A percentile compares a stretch with the other conserved stretches of the same genome.
Evolutionary conservation across 2,329 filamentous ascomycete genomes (phyloP).

Genomic region (Calonectria hawksworthii): DNA sequence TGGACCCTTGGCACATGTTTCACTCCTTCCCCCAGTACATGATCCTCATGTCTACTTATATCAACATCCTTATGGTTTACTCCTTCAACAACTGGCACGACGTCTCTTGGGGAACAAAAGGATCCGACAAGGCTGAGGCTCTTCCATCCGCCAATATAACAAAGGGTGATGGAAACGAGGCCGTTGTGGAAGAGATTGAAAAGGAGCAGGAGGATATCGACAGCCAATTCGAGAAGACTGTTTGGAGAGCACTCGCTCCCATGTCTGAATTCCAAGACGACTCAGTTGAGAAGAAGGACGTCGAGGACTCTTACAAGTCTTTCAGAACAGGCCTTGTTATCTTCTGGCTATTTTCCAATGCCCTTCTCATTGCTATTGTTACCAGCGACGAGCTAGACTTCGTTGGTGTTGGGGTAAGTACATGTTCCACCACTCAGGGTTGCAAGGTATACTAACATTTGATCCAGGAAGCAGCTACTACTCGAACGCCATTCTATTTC

Average conservation of each 20-base stretch:
- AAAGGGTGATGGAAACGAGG: conserved; percentile 13
- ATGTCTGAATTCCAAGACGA: neutral
- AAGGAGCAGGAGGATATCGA: conserved; percentile 19
- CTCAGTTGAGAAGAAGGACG: neutral
- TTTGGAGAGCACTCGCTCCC: conserved; percentile 6
- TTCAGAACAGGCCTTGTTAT: conserved; percentile 12
- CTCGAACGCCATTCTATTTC: conserved; percentile 88
- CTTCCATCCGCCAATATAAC: conserved; percentile 6
- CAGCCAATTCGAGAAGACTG: conserved; percentile 19
- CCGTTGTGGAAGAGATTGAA: conserved; percentile 13
- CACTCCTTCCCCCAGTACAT: conserved; percentile 17
- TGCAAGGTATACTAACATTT: neutral
- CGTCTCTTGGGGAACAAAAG: conserved; percentile 16
- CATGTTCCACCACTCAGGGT: no score
- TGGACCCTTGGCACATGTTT: conserved; percentile 23
- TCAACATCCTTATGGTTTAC: conserved; percentile 21
- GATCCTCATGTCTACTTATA: conserved; percentile 16
- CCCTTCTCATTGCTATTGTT: neutral
- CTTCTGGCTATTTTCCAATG: conserved; percentile 14
- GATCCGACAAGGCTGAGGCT: conserved; percentile 10
- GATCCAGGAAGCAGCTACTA: conserved; percentile 53
- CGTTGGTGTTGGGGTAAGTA: conserved; percentile 9
- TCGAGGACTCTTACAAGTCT: conserved; percentile 18
- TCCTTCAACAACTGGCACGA: conserved; percentile 23
- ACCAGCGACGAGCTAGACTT: conserved; percentile 2